A percentile compares a stretch with the other conserved stretches of the same genome.
Conservation (phyloP, 306 rosid species). For the Quercus parvula region DNA sequence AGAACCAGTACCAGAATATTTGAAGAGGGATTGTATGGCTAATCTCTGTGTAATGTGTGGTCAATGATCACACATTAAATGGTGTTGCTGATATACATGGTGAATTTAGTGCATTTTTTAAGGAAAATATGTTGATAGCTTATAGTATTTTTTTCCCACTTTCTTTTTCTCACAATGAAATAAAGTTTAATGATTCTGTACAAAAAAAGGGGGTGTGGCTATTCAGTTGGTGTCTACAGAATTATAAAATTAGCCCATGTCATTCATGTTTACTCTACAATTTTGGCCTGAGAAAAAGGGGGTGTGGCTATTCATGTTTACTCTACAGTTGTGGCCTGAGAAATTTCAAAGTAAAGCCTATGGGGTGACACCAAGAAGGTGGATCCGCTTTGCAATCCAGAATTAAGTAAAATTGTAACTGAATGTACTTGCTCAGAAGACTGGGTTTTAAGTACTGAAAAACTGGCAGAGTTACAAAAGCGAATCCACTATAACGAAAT, state of each 20-base stretch:
- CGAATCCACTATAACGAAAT: conserved; percentile 26
- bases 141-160: background rate
- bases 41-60: conserved; percentile 92
- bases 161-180: background rate
- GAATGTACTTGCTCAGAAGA: conserved; percentile 81
- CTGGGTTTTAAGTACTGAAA: conserved; percentile 83
- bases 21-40: conserved; percentile 95
- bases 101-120: conserved; percentile 77
- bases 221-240: conserved; percentile 1
- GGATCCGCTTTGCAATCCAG: conserved; percentile 93
- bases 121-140: conserved; percentile 44
- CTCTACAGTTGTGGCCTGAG: conserved; percentile 26
- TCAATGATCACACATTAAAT: conserved; percentile 63
- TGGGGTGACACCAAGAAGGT: conserved; percentile 97
- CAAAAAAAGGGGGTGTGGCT: conserved; percentile 6
- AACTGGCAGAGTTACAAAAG: conserved; percentile 68
- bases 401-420: conserved; percentile 67
- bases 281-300: conserved; percentile 10
- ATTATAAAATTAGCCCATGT: conserved; percentile 1
- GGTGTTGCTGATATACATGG: conserved; percentile 98
- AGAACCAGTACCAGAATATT: conserved; percentile 59
- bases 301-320: conserved; percentile 13
- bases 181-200: conserved; percentile 3
- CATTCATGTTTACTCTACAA: conserved; percentile 21
- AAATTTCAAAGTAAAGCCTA: conserved; percentile 84